A percentile compares a stretch with the other conserved stretches of the same genome.
Evolutionary conservation across 345 rosid species (phyloP).

Genomic region (Hibiscus trionum): DNA sequence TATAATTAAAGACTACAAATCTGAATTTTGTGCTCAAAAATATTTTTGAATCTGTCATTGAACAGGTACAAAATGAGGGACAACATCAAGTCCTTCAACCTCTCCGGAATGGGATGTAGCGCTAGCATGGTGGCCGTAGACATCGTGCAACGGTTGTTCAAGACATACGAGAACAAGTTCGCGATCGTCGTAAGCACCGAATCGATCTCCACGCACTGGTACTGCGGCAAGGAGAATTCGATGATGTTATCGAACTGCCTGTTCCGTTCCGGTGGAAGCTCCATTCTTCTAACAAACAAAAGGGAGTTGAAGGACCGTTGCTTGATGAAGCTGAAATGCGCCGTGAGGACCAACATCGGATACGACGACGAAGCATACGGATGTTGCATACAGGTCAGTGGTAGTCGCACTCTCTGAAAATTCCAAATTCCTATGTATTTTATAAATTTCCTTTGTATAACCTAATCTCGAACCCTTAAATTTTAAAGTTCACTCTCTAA

Average conservation of each 20-base stretch:
- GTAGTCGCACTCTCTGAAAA: too few relatives aligned
- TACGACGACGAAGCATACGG: slow-evolving; percentile 45
- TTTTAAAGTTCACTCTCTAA: too few relatives aligned
- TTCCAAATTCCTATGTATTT: too few relatives aligned
- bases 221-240: slow-evolving; percentile 55
- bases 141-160: slow-evolving; percentile 48
- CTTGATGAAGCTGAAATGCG: slow-evolving; percentile 36
- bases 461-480: too few relatives aligned
- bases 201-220: slow-evolving; percentile 56
- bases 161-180: slow-evolving; percentile 25
- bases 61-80: slow-evolving; percentile 53
- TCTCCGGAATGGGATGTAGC: slow-evolving; percentile 71
- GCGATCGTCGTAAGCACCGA: slow-evolving; percentile 73
- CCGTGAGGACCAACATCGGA: slow-evolving; percentile 50
- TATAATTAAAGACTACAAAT: too few relatives aligned
- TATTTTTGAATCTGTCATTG: too few relatives aligned
- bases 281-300: slow-evolving; percentile 58
- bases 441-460: too few relatives aligned
- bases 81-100: slow-evolving; percentile 48
- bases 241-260: slow-evolving; percentile 71
- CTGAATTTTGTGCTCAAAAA: too few relatives aligned
- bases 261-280: slow-evolving; percentile 66
- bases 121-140: slow-evolving; percentile 50
- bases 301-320: slow-evolving; percentile 28
- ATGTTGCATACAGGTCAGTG: slow-evolving; percentile 25